Evolutionary conservation across 176 grass and related monocot species (phyloP).

Genomic region (Musa acuminata): DNA sequence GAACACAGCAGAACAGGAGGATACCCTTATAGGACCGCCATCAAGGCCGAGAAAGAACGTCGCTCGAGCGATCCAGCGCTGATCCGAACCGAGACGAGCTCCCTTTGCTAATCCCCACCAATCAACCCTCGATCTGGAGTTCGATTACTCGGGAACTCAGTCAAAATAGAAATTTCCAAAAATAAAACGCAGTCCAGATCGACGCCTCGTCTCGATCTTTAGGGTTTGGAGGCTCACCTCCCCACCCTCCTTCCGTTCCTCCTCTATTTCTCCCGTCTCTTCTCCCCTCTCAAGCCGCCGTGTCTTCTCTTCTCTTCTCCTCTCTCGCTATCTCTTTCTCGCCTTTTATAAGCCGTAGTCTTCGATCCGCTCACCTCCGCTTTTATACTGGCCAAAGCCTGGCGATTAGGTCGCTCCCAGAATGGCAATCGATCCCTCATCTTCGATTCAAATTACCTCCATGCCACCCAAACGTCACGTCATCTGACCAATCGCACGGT

Average conservation of each 20-base stretch:
- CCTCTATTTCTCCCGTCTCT: not conserved
- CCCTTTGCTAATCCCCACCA: not conserved
- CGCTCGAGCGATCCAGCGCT: not conserved
- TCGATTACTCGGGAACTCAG: not conserved
- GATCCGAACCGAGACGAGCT: not conserved
- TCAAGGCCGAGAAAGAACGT: not conserved
- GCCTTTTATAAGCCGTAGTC: constrained; percentile 8
- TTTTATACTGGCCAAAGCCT: too few relatives aligned
- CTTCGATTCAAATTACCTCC: too few relatives aligned
- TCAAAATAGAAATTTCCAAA: not conserved
- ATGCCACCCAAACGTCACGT: too few relatives aligned
- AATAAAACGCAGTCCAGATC: not conserved
- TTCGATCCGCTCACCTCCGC: too few relatives aligned
- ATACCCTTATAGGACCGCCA: constrained; percentile 13
- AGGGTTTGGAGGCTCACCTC: constrained; percentile 15
- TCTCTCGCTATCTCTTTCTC: not conserved
- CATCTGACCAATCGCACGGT: too few relatives aligned
- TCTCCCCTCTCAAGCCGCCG: constrained; percentile 16
- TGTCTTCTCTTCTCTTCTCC: not conserved
- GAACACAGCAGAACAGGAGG: not conserved
- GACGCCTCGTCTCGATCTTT: not conserved
- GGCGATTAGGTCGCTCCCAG: too few relatives aligned
- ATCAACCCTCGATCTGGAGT: constrained; percentile 7
- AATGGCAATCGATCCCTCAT: too few relatives aligned
- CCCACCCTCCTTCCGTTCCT: not conserved